Percentiles rank a stretch among this genome's conserved stretches.
phyloP scores from a whole-genome alignment of 1,284 basidiomycete species.

The Schizophyllum commune region DNA sequence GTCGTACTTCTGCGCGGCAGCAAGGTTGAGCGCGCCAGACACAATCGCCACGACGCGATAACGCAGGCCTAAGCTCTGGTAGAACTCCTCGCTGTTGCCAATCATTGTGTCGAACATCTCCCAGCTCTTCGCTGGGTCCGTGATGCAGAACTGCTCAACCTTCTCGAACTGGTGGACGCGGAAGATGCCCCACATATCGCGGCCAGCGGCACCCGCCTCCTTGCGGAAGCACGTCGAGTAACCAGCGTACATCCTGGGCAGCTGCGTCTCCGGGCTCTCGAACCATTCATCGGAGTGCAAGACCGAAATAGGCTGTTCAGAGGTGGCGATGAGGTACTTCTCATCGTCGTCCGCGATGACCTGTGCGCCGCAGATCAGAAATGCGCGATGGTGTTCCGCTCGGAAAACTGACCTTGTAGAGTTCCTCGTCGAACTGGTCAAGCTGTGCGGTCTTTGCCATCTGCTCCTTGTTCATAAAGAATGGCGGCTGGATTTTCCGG shows the following conservation, averaged over 20 bases:
- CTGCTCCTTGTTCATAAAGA: slow-evolving; percentile 97
- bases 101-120: slow-evolving; percentile 92
- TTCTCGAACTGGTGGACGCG: slow-evolving; percentile 99
- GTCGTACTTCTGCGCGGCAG: slow-evolving; percentile 96
- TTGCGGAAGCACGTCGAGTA: slow-evolving; percentile 98
- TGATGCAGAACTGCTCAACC: slow-evolving; percentile 95
- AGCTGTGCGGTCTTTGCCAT: slow-evolving; percentile 98
- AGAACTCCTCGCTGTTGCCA: slow-evolving; percentile 86
- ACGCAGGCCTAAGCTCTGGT: slow-evolving; percentile 86
- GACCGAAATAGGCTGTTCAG: slow-evolving; percentile 96
- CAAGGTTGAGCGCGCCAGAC: slow-evolving; percentile 93
- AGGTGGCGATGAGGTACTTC: slow-evolving; percentile 98
- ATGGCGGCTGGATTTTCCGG: slow-evolving; percentile 96
- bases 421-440: slow-evolving; percentile 96
- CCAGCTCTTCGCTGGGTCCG: slow-evolving; percentile 91
- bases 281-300: slow-evolving; percentile 97
- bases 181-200: slow-evolving; percentile 99
- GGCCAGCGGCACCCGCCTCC: slow-evolving; percentile 94
- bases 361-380: slow-evolving; percentile 26
- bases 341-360: slow-evolving; percentile 89
- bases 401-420: slow-evolving; percentile 73
- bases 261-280: slow-evolving; percentile 83
- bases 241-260: slow-evolving; percentile 82
- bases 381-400: neutral
- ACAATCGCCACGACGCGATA: slow-evolving; percentile 96